phyloP scores from a whole-genome alignment of 2,329 filamentous ascomycete species.

The Chaetomiaceae sp. region DNA sequence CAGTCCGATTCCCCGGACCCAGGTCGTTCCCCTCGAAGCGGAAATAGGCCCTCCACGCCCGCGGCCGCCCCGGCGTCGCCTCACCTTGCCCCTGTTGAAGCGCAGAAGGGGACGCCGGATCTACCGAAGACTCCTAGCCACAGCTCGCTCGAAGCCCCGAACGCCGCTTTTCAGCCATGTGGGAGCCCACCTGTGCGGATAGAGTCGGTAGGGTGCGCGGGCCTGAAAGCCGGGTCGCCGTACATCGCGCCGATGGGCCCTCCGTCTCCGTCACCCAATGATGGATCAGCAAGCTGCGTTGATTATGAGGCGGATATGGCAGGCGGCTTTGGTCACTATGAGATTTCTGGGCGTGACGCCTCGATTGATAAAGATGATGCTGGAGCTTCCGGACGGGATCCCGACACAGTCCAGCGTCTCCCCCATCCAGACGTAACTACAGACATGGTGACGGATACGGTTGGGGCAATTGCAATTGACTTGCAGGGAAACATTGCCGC shows the following conservation, averaged over 20 bases:
- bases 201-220: constrained; percentile 8
- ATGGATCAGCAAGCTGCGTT: constrained; percentile 19
- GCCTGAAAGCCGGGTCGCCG: constrained; percentile 16
- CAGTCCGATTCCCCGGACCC: constrained; percentile 53
- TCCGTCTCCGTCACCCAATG: constrained; percentile 15
- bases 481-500: constrained; percentile 82
- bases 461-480: constrained; percentile 93
- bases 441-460: constrained; percentile 79
- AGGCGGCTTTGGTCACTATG: neutral
- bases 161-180: constrained; percentile 18
- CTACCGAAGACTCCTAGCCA: constrained; percentile 7
- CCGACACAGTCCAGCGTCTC: neutral
- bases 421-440: constrained; percentile 39
- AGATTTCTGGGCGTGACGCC: neutral
- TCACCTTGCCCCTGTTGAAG: neutral
- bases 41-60: constrained; percentile 15
- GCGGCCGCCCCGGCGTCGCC: constrained; percentile 8
- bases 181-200: constrained; percentile 4
- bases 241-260: neutral
- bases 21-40: constrained; percentile 21
- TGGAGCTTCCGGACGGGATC: too few relatives aligned
- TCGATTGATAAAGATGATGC: neutral
- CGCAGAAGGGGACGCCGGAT: constrained; percentile 2
- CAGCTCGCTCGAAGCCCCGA: constrained; percentile 13
- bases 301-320: constrained; percentile 6